Evolutionary conservation across 345 rosid species (phyloP), one percentile per base, ranked within the genome.

Genomic region (Nephelium lappaceum): DNA sequence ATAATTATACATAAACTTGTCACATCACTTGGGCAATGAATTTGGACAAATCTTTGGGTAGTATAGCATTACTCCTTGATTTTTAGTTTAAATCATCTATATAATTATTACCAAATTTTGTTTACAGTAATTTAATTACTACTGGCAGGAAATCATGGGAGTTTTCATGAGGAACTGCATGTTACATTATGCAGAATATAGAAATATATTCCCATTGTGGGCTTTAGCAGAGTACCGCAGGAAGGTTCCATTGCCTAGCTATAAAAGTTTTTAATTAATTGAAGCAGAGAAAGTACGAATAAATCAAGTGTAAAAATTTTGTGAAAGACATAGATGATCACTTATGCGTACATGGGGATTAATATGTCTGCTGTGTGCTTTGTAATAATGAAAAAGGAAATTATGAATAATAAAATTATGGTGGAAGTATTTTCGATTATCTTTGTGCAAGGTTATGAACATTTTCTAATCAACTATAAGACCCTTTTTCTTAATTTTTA

Each of bases 181-280:
- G 88, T 57, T 86, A 27, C 91, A 86, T 57, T 88, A 83, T 62
- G 76, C 85, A 58, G 38, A 72, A 25, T 88, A 88, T 51, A 80
- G 84, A 73, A 87, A 85, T 51, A 82, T 79, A 51, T 88, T 79
- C 41, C 89, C 89, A 5, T 19, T 88, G 73, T 86, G 88, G 89
- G 91, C 89, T 60, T 81, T 88, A 0, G 91, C 86, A 10, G 87
- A 88, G 69, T 88, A 83, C 61, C 69, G 74, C 5, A 76, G 67
- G 43, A 67, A 65, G 15, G 80, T 84, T 45, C 77, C 74, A 14
- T 68, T 81, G 65, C 86, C 85, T 0, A 63, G 64, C 64, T 19
- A 45, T 4, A 18, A 6, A 39, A 67, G 11, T n/a, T 14, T 11
- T 67, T 67, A 67, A 67, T 15, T 18, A 7, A 19, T 60, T 8